Evolutionary conservation across 164 flowering plant species (phyloP).

Genomic region (Stephania cephalantha): DNA sequence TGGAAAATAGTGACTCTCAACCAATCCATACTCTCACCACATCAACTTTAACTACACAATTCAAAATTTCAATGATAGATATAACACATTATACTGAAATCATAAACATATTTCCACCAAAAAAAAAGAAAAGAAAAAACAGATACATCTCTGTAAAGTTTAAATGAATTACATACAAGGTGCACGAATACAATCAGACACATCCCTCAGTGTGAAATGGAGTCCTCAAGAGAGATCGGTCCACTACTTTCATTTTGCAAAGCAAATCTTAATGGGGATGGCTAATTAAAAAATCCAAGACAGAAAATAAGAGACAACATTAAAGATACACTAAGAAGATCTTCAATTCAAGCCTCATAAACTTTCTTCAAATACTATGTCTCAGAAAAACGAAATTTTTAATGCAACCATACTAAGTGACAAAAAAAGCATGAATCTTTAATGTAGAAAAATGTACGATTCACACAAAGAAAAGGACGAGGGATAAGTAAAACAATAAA

Average conservation of each 20-base stretch:
- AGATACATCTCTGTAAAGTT: too few relatives aligned
- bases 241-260: slow-evolving; percentile 13
- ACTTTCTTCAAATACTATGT: background rate
- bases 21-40: too few relatives aligned
- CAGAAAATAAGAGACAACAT: background rate
- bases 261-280: slow-evolving; percentile 8
- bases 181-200: background rate
- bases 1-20: too few relatives aligned
- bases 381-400: background rate
- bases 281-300: background rate
- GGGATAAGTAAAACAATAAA: background rate
- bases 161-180: background rate
- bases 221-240: slow-evolving; percentile 10
- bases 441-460: background rate
- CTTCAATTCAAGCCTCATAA: background rate
- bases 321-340: background rate
- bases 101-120: too few relatives aligned
- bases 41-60: too few relatives aligned
- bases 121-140: too few relatives aligned
- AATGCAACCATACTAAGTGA: background rate
- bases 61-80: too few relatives aligned
- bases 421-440: background rate
- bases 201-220: slow-evolving; percentile 6
- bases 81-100: too few relatives aligned
- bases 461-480: background rate